These are phyloP conservation scores for Brassica juncea DNA, from an alignment of 345 rosid species.

Conservation along the genomic window DNA sequence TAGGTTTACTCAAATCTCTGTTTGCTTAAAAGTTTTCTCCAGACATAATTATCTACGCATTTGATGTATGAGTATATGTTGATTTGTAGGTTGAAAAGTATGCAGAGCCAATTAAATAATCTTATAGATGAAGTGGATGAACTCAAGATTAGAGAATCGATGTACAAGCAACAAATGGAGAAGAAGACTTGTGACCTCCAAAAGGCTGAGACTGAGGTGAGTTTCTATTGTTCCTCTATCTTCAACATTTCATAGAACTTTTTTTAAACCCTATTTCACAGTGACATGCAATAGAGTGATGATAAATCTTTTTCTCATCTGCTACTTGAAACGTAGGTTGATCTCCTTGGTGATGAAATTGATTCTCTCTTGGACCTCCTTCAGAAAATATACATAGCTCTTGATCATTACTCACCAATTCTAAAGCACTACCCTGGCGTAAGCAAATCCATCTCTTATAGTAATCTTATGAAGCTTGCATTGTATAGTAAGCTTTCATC, in stretches of 20 bases:
- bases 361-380: constrained; percentile 65
- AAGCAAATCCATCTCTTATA: constrained; percentile 35
- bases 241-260: not conserved
- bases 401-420: constrained; percentile 89
- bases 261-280: not conserved
- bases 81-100: constrained; percentile 53
- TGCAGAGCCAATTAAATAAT: constrained; percentile 46
- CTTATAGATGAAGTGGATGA: constrained; percentile 45
- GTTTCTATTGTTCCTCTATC: not conserved
- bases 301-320: not conserved
- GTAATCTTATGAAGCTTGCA: not conserved
- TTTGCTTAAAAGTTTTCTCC: not conserved
- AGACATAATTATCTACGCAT: constrained; percentile 3
- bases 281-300: not conserved
- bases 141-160: constrained; percentile 44
- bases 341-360: constrained; percentile 80
- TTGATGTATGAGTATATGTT: constrained; percentile 11
- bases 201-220: constrained; percentile 91
- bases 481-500: not conserved
- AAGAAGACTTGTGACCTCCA: constrained; percentile 59
- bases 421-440: constrained; percentile 85
- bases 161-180: constrained; percentile 60
- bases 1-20: constrained; percentile 45
- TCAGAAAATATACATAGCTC: constrained; percentile 77
- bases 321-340: constrained; percentile 62